Evolutionary conservation across 2,329 filamentous ascomycete genomes (phyloP), one percentile per base, ranked within the genome.

Genomic region (Penicillium sp.): DNA sequence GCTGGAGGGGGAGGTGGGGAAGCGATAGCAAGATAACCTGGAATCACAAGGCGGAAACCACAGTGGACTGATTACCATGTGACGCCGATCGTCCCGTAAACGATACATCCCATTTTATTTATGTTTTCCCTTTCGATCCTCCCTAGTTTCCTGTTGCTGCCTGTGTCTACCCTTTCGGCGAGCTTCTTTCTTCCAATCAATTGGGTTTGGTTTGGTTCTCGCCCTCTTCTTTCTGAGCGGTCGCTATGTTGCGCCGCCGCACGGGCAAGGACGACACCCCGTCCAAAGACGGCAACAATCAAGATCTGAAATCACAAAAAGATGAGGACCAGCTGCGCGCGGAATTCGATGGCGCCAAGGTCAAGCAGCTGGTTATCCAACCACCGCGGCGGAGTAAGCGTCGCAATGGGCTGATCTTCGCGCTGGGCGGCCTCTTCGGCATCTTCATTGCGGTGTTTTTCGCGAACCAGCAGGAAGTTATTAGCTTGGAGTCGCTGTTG

Each of bases 361-460:
- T 64, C 24, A 65, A 69, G 54, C 65, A 74, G 65, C 62, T 74
- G n/a, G 58, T 70, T 24, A 76, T 63, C 4, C 74, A 71, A 47
- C 74, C 74, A 44, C 43, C 26, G 26, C 37, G 37, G 3, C 66
- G 71, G 50, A 84, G 84, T 61, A 96, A 93, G 77, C 85, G 90
- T 65, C 86, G 88, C 60, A 90, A 86, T 74, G 87, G 88, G 2
- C 86, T 96, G 69, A 90, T 97, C 27, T 98, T 99, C 75, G 79
- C 88, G 10, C 81, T 99, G 21, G 95, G 95, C 31, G 91, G 92
- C 42, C 69, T 99, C n/a, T 93, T 95, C 67, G 95, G 95, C 13
- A 84, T 99, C 55, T 78, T 96, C n/a, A 82, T 88, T 2, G 95
- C 95, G 1, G 88, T 92, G 29, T 92, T 96, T 75, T 95, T 99